A percentile compares a stretch with the other conserved stretches of the same genome.
Evolutionary conservation across 2,329 filamentous ascomycete genomes (phyloP).

Genomic region (Daldinia sp.): DNA sequence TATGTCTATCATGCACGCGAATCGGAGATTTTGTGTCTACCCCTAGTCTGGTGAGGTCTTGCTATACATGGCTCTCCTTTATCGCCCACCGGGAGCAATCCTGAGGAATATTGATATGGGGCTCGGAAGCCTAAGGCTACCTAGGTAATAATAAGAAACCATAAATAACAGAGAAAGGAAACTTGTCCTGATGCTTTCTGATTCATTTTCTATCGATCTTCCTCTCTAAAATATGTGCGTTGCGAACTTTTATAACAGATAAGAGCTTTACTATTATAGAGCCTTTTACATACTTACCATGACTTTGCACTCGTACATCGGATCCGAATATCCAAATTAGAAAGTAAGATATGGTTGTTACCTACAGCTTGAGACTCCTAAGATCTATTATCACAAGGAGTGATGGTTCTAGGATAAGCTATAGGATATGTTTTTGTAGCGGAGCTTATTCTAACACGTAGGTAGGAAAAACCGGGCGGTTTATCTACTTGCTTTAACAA

Average conservation of each 20-base stretch:
- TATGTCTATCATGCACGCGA: background rate
- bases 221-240: too few species aligned
- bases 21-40: background rate
- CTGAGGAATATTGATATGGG: background rate
- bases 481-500: background rate
- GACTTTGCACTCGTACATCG: too few species aligned
- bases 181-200: background rate
- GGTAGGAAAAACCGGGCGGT: too few species aligned
- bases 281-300: too few species aligned
- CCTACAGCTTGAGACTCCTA: too few species aligned
- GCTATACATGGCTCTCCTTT: background rate
- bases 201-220: background rate
- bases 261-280: too few species aligned
- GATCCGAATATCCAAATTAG: too few species aligned
- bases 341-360: too few species aligned
- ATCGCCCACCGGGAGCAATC: constrained; percentile 1
- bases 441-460: too few species aligned
- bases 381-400: background rate
- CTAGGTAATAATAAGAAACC: background rate
- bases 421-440: background rate
- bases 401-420: background rate
- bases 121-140: background rate
- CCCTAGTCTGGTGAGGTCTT: background rate
- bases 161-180: background rate
- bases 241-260: too few species aligned